Base-by-base conservation (phyloP, 148 eudicot genomes). In the Dianthus caryophyllus region DNA sequence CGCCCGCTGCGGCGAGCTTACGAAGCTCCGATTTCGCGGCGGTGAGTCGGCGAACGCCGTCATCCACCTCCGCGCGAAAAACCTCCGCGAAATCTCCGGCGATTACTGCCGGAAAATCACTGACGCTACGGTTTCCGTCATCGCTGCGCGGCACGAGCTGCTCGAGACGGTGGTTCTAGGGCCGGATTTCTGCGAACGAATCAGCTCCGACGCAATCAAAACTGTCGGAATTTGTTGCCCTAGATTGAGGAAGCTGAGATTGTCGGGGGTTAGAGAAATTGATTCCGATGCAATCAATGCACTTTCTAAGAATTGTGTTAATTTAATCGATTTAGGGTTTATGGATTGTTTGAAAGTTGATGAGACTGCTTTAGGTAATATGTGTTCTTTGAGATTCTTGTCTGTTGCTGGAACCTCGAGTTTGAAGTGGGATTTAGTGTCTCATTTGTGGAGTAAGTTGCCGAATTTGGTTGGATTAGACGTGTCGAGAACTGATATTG, bases 401-500 rank as follows among this genome's bases (percentile, higher is more conserved):
- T 94, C 97, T 1, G 87, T 94, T 51, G 90, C 99, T 0, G 99
- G 99, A 52, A 86, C 96, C 1, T 76, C 82, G 25, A 82, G 66
- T 75, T 71, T 94, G 72, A 86, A 86, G 55, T 94, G 99, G 99
- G 75, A 69, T 70, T 72, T 84, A 74, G 96, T 74, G 44, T 81
- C 81, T 14, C 80, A 90, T 50, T 53, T 69, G 30, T 94, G 97
- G 99, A 67, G 73, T 80, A 82, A 78, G 67, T 68, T 94, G 57
- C 88, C 93, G 22, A 66, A 80, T 68, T 79, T 94, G 71, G 78
- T 64, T 70, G 97, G 93, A 1, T 81, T 94, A 67, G 99, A 94
- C 81, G 89, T 94, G 73, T 94, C 97, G 8, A 85, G 97, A 72
- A 90, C 96, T 5, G 89, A 90, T 76, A 71, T 94, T 13, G 71